Percentiles rank a stretch among this genome's conserved stretches.
Evolutionary conservation across 768 basidiomycete genomes (phyloP).

Genomic region (Mycena galericulata): DNA sequence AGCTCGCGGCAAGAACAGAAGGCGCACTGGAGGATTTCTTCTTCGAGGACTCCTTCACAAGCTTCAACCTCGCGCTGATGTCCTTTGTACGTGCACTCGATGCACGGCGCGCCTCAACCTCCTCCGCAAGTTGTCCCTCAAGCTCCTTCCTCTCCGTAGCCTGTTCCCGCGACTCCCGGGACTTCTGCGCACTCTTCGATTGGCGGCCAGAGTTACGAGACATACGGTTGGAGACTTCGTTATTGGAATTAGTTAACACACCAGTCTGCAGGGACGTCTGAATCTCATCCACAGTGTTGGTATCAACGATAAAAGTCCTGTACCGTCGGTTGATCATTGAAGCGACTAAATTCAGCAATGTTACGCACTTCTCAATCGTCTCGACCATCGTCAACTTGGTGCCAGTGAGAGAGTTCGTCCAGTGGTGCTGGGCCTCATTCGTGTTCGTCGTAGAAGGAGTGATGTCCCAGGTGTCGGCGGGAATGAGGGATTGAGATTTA

Average conservation of each 20-base stretch:
- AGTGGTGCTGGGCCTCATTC: conserved; percentile 38
- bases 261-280: conserved; percentile 15
- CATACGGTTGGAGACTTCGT: conserved; percentile 10
- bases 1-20: neutral
- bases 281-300: conserved; percentile 18
- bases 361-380: conserved; percentile 25
- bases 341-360: neutral
- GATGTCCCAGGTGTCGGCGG: conserved; percentile 33
- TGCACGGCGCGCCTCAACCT: neutral
- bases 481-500: conserved; percentile 34
- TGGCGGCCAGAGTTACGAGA: neutral
- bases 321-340: neutral
- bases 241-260: conserved; percentile 22
- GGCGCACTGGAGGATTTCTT: too few relatives aligned
- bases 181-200: neutral
- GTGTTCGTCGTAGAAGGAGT: conserved; percentile 39
- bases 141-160: neutral
- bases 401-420: conserved; percentile 36
- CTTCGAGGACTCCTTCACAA: neutral
- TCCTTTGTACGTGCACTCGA: conserved; percentile 2
- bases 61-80: neutral
- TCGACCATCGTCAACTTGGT: conserved; percentile 36
- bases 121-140: neutral
- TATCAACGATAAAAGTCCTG: conserved; percentile 23
- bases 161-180: neutral